Percentiles rank a stretch among this genome's conserved stretches.
Evolutionary conservation across 106 monocot genomes (phyloP).

Genomic region (Phalaenopsis aphrodite): DNA sequence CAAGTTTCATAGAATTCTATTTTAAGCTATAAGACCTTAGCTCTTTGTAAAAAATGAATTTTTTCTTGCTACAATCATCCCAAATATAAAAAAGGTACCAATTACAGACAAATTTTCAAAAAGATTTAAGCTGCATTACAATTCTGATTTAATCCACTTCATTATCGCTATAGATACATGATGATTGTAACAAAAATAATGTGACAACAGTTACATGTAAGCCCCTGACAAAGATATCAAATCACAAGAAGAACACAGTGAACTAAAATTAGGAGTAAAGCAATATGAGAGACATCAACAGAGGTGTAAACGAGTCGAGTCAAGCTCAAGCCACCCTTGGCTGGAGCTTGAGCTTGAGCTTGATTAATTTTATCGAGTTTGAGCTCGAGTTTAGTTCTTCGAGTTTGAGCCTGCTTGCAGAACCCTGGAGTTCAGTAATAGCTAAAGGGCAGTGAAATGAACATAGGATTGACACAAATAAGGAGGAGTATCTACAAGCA

Average conservation of each 20-base stretch:
- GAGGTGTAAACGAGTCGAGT: too few relatives aligned
- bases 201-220: not conserved
- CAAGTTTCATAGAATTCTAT: not conserved
- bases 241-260: not conserved
- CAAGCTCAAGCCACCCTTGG: too few relatives aligned
- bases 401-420: not conserved
- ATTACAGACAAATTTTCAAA: not conserved
- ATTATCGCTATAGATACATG: not conserved
- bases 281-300: not conserved
- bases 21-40: not conserved
- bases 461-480: not conserved
- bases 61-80: not conserved
- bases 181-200: not conserved
- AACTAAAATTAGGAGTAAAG: not conserved
- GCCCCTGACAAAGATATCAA: not conserved
- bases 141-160: not conserved
- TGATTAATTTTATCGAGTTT: too few relatives aligned
- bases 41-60: not conserved
- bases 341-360: too few relatives aligned
- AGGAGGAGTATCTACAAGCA: too few relatives aligned
- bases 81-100: not conserved
- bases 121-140: not conserved
- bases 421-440: not conserved
- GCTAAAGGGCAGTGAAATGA: not conserved
- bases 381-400: too few relatives aligned